Evolutionary conservation across 106 monocot genomes (phyloP), one percentile per base, ranked within the genome.

Genomic region (Hemerocallis citrina): DNA sequence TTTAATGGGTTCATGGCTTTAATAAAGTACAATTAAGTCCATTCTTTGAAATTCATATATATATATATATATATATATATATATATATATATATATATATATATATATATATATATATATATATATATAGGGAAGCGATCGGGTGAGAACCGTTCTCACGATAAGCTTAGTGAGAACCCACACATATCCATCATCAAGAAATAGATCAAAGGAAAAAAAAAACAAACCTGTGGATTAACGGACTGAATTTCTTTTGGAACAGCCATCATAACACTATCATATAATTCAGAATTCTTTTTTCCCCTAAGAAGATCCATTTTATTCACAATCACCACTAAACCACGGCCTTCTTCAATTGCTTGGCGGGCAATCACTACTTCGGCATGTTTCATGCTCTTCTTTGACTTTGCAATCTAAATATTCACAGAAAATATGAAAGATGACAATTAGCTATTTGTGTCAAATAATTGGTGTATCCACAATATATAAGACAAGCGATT

Each of bases 281-380:
- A 58, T 28, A 80, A 52, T 7, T 27, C 28, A 22, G 60, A 68
- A 57, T 77, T 90, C 27, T 72, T 58, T 51, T 70, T 71, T 33
- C 72, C 71, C 63, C 78, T 80, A 35, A 98, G 82, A 47, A 88
- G 72, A 77, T 98, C 98, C 92, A 98, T 98, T 79, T 98, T 98
- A 72, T 98, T 98, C 44, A 98, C 98, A 68, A 98, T 77, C 42
- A 98, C 85, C 55, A 98, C 82, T 13, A 92, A 75, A 36, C 79
- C 98, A 58, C 98, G 87, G 9, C 98, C 98, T 82, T 98, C 98
- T 82, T 98, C 98, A 70, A 98, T 66, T 46, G 98, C 82, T 80
- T 81, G 82, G 2, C 88, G 75, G 14, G 98, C 98, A 67, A 98
- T 88, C 29, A 82, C 58, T 37, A 87, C 87, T 63, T 98, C 98